Conservation (phyloP, 768 basidiomycete species). For the Tylopilus sp. region DNA sequence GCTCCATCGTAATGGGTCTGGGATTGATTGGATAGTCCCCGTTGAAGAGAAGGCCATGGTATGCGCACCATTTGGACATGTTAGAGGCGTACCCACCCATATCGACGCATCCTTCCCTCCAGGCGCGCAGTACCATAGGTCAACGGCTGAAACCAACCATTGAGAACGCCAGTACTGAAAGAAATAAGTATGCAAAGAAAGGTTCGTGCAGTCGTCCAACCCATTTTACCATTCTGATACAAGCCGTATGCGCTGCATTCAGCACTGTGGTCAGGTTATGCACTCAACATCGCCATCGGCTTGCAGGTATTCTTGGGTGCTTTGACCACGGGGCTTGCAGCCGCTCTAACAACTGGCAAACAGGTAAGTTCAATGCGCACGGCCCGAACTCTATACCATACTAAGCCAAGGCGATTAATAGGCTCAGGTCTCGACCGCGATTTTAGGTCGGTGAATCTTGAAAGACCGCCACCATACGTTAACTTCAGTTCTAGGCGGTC, state of each 20-base stretch:
- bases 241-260: neutral
- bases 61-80: too few species aligned
- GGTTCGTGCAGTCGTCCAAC: neutral
- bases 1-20: neutral
- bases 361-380: slow-evolving; percentile 33
- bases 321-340: slow-evolving; percentile 63
- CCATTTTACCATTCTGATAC: slow-evolving; percentile 11
- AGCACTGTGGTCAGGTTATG: slow-evolving; percentile 33
- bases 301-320: slow-evolving; percentile 64
- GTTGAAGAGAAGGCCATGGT: too few species aligned
- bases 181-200: neutral
- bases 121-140: slow-evolving; percentile 39
- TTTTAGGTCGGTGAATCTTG: slow-evolving; percentile 33
- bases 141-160: slow-evolving; percentile 60
- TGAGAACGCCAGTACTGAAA: slow-evolving; percentile 37
- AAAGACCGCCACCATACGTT: neutral
- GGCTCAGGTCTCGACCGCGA: slow-evolving; percentile 37
- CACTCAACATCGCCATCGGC: slow-evolving; percentile 50
- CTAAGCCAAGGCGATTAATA: slow-evolving; percentile 11
- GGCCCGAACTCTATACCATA: too few species aligned
- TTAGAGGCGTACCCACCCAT: neutral
- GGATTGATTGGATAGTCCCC: slow-evolving; percentile 28
- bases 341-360: slow-evolving; percentile 38
- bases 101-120: neutral
- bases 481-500: slow-evolving; percentile 43